Percentiles rank a stretch among this genome's conserved stretches.
Evolutionary conservation across 1,139 yeast species (phyloP).

Genomic region (Yamadazyma aaseri): DNA sequence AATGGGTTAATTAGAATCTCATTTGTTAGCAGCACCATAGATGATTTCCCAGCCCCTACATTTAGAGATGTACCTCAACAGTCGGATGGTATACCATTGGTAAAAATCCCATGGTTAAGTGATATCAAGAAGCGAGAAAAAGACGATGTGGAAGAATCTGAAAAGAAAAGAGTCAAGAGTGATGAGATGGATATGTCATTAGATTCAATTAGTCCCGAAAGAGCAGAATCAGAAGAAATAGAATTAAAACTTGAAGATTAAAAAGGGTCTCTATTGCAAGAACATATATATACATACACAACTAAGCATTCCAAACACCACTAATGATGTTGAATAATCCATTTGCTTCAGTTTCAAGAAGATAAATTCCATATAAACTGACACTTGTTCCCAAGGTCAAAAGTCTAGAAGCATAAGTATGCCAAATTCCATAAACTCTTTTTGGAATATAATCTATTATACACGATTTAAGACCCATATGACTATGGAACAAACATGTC

Average conservation of each 20-base stretch:
- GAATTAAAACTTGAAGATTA: not conserved
- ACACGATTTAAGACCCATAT: constrained; percentile 74
- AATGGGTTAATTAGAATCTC: constrained; percentile 29
- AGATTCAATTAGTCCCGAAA: not conserved
- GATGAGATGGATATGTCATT: constrained; percentile 16
- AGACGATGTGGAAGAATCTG: constrained; percentile 5
- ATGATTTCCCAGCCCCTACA: constrained; percentile 24
- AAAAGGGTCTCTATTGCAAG: constrained; percentile 2
- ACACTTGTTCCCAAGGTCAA: constrained; percentile 62
- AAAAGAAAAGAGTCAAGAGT: constrained; percentile 14
- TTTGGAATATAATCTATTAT: constrained; percentile 75
- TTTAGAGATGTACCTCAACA: constrained; percentile 3
- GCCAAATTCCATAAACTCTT: constrained; percentile 70
- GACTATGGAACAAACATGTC: constrained; percentile 59
- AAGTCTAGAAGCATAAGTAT: constrained; percentile 59
- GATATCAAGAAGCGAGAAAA: constrained; percentile 5
- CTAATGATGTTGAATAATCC: constrained; percentile 53
- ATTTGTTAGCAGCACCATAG: constrained; percentile 27
- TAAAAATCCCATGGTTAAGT: constrained; percentile 48
- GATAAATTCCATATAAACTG: constrained; percentile 66
- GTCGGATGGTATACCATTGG: constrained; percentile 21
- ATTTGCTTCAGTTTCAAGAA: constrained; percentile 54
- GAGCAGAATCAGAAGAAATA: not conserved
- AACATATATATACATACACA: constrained; percentile 5
- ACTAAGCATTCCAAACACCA: constrained; percentile 39